Base-by-base conservation (phyloP, 2,329 filamentous ascomycete species). In the Aspergillus sp. region DNA sequence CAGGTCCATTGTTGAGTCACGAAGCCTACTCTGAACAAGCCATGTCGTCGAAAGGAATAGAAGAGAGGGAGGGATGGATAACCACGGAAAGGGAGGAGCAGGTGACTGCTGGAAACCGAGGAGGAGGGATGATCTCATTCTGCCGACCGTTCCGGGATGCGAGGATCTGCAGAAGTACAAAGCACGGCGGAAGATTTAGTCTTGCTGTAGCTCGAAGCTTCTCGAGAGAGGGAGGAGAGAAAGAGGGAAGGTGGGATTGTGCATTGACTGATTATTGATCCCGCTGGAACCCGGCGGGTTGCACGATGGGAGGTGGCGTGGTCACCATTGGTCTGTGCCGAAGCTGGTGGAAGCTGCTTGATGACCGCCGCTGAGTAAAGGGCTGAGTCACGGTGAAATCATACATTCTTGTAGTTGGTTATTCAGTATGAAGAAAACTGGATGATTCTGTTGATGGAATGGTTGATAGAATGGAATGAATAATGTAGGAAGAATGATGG, bases 271-370 rank as follows among this genome's bases (percentile, higher is more conserved):
- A 36, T 13, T 10, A 38, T 21, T 38, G 50, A 36, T 23, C 41
- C 41, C 41, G 41, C 23, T 44, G 19, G 17, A 23, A 19, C 19
- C 39, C 36, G 19, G 4, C 21, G 10, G 41, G 53, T 55, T 55
- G 53, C 23, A 55, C 53, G 39, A 55, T 55, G 39, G 30, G 38
- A 42, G 4, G 41, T 55, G 53, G 53, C 53, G 53, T 55, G 53
- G 53, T 55, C 23, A 41, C 10, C n/a, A 47, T 41, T 47, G 53
- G 52, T 19, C 36, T 21, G 23, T 44, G 52, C 21, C 30, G 19
- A 19, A 8, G 17, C 30, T 36, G 17, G 3, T 54, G 51, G 36
- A 27, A 15, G 36, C 8, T 54, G 32, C 32, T 36, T 36, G 51
- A 42, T 54, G 52, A 42, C 39, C 42, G 7, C 1, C 8, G 52